phyloP scores from a whole-genome alignment of 805 yeast genomes.

The fission yeast (Schizosaccharomyces pombe) region DNA sequence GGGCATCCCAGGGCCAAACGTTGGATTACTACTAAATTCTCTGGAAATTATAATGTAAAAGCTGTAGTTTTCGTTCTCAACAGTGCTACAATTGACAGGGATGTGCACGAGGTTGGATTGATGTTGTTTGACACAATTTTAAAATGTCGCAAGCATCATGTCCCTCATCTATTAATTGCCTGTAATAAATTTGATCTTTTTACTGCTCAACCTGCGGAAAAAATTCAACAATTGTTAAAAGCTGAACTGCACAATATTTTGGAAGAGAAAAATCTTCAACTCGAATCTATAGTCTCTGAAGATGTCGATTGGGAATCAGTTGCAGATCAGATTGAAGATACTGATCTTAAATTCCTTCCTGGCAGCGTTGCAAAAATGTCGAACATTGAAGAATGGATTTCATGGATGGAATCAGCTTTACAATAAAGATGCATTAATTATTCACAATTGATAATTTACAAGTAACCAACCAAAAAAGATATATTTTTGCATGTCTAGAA shows the following conservation, averaged over 20 bases:
- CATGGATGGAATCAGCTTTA: not conserved
- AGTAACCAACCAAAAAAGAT: too few relatives aligned
- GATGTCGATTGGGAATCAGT: not conserved
- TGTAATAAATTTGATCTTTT: slow-evolving; percentile 73
- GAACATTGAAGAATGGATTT: not conserved
- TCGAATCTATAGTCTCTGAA: not conserved
- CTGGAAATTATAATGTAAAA: slow-evolving; percentile 9
- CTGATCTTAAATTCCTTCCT: not conserved
- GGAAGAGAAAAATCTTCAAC: slow-evolving; percentile 19
- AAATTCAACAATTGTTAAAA: slow-evolving; percentile 38
- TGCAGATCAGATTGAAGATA: not conserved
- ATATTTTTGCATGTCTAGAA: too few relatives aligned
- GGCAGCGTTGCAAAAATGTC: not conserved
- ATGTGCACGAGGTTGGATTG: slow-evolving; percentile 38
- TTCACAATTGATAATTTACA: too few relatives aligned
- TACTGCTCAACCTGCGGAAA: slow-evolving; percentile 47
- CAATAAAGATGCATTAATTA: too few relatives aligned
- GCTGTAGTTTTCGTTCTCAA: slow-evolving; percentile 11
- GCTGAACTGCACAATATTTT: slow-evolving; percentile 36
- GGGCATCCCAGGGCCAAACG: slow-evolving; percentile 4
- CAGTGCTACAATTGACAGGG: slow-evolving; percentile 31
- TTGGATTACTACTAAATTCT: slow-evolving; percentile 3
- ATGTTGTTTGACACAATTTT: slow-evolving; percentile 16
- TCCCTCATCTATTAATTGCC: slow-evolving; percentile 30
- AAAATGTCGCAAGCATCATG: slow-evolving; percentile 34